Evolutionary conservation across 768 basidiomycete genomes (phyloP).

Genomic region (Collybia sp.): DNA sequence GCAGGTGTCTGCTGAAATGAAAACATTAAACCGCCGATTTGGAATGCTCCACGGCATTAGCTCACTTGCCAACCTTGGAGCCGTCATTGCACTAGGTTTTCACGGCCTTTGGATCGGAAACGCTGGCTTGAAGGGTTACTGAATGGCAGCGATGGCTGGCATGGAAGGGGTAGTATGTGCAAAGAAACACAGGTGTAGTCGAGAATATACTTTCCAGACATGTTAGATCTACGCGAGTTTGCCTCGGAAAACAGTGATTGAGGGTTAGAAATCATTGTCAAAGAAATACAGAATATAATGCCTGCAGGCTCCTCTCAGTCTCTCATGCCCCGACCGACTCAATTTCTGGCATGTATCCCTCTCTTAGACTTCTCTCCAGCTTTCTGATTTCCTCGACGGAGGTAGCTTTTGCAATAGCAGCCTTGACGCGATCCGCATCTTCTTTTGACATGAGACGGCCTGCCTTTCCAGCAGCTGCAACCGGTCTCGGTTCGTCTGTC

Average conservation of each 20-base stretch:
- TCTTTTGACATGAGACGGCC: slow-evolving; percentile 90
- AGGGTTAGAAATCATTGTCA: not conserved
- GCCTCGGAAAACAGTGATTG: too few species aligned
- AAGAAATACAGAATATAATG: slow-evolving; percentile 24
- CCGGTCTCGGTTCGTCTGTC: slow-evolving; percentile 74
- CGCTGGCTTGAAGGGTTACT: slow-evolving; percentile 40
- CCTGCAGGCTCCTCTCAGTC: slow-evolving; percentile 16
- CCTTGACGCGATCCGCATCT: slow-evolving; percentile 82
- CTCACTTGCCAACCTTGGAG: slow-evolving; percentile 58
- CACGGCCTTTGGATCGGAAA: slow-evolving; percentile 73
- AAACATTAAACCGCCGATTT: slow-evolving; percentile 63
- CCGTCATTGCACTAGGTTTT: slow-evolving; percentile 56
- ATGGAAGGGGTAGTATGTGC: too few species aligned
- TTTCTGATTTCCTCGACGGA: slow-evolving; percentile 86
- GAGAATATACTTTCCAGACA: too few species aligned
- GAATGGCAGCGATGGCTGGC: slow-evolving; percentile 2
- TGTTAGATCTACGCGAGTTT: too few species aligned
- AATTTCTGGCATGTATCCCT: slow-evolving; percentile 79
- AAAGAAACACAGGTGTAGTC: too few species aligned
- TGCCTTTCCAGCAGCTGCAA: slow-evolving; percentile 54
- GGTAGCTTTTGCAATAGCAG: slow-evolving; percentile 86
- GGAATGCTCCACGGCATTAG: slow-evolving; percentile 64
- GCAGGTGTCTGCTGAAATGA: slow-evolving; percentile 68
- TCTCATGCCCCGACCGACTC: slow-evolving; percentile 73
- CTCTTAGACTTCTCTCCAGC: slow-evolving; percentile 75